Conservation (phyloP, 805 yeast genomes). For the Cyberlindnera galapagoensis region DNA sequence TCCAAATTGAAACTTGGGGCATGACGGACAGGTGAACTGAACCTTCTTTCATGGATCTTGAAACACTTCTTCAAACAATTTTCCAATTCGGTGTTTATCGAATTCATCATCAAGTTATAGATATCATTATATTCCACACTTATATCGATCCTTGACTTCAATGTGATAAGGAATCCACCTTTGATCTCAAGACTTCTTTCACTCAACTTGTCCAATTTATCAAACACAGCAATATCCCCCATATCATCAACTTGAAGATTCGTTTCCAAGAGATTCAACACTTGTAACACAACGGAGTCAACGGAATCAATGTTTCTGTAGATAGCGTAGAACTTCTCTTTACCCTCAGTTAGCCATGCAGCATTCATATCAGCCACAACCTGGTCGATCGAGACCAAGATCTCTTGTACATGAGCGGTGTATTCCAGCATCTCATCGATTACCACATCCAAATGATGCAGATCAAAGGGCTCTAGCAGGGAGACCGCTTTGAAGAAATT, state of each 20-base stretch:
- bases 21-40: constrained; percentile 35
- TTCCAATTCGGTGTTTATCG: constrained; percentile 35
- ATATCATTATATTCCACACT: constrained; percentile 40
- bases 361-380: constrained; percentile 5
- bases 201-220: constrained; percentile 29
- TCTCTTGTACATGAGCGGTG: constrained; percentile 13
- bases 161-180: constrained; percentile 22
- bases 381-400: constrained; percentile 7
- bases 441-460: constrained; percentile 12
- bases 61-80: constrained; percentile 29
- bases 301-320: constrained; percentile 26
- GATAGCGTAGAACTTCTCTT: constrained; percentile 27
- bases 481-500: constrained; percentile 21
- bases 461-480: constrained; percentile 22
- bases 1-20: constrained; percentile 32
- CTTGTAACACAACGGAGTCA: constrained; percentile 29
- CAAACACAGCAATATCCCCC: constrained; percentile 24
- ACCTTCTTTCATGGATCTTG: constrained; percentile 31
- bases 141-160: constrained; percentile 32
- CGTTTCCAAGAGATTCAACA: constrained; percentile 30
- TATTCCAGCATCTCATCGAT: constrained; percentile 19
- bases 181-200: constrained; percentile 20
- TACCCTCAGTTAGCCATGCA: constrained; percentile 31
- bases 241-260: constrained; percentile 19
- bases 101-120: constrained; percentile 32